These are phyloP conservation scores for Yamadazyma dushanensis DNA, from an alignment of 1,139 yeast genomes.

Conservation along the genomic window DNA sequence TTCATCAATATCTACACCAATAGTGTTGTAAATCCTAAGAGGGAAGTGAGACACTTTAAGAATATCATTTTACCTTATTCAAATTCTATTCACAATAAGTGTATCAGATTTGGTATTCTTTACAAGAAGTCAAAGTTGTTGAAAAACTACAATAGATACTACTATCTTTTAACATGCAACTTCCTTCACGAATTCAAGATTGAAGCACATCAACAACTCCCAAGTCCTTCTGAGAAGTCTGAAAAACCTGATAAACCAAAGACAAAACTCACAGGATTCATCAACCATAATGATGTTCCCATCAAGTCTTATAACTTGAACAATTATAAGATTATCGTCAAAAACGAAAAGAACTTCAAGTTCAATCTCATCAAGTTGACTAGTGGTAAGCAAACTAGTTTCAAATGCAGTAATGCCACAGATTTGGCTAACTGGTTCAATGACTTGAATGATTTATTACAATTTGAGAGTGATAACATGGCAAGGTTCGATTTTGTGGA, in stretches of 20 bases:
- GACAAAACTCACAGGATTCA: conserved; percentile 43
- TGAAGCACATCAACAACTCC: conserved; percentile 22
- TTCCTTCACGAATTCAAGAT: conserved; percentile 46
- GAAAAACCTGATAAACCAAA: conserved; percentile 18
- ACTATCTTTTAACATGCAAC: conserved; percentile 45
- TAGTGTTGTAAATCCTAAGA: conserved; percentile 27
- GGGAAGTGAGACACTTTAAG: conserved; percentile 32
- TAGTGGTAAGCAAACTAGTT: conserved; percentile 33
- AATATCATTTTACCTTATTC: conserved; percentile 35
- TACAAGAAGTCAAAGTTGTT: conserved; percentile 45
- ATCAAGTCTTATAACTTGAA: conserved; percentile 45
- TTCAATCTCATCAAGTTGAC: conserved; percentile 34
- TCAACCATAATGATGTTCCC: conserved; percentile 44
- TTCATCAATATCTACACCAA: conserved; percentile 36
- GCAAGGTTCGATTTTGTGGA: conserved; percentile 37
- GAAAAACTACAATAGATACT: conserved; percentile 40
- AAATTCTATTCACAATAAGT: conserved; percentile 43
- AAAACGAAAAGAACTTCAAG: conserved; percentile 36
- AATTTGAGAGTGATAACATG: conserved; percentile 35
- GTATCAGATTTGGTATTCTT: conserved; percentile 43
- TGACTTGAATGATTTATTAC: conserved; percentile 40
- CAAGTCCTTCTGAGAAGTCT: conserved; percentile 3
- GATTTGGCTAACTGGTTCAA: conserved; percentile 40
- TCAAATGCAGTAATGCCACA: conserved; percentile 33
- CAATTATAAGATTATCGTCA: conserved; percentile 33